A percentile compares a stretch with the other conserved stretches of the same genome.
phyloP scores from a whole-genome alignment of 2,329 filamentous ascomycete species.

The Botrytis fabae region DNA sequence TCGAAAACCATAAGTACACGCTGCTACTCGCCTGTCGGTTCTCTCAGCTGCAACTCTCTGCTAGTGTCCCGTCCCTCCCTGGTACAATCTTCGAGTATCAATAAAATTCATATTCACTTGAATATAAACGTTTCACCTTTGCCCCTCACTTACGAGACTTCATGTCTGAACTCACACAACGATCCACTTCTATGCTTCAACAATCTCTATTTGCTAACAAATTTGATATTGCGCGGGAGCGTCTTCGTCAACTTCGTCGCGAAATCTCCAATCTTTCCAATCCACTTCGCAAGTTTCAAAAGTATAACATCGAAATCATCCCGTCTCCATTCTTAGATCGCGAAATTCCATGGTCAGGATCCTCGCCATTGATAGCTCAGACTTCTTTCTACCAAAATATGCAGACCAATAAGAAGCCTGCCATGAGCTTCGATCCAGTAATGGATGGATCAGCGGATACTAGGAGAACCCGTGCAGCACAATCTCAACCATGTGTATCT shows the following conservation, averaged over 20 bases:
- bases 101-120: constrained; percentile 2
- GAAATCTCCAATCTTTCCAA: constrained; percentile 25
- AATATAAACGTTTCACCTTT: constrained; percentile 15
- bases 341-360: constrained; percentile 23
- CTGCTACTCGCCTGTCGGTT: neutral
- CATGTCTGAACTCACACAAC: constrained; percentile 25
- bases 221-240: constrained; percentile 26
- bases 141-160: constrained; percentile 8
- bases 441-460: constrained; percentile 39
- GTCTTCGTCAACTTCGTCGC: constrained; percentile 30
- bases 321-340: constrained; percentile 26
- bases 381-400: constrained; percentile 11
- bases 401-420: neutral
- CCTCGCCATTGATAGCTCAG: neutral
- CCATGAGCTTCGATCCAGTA: constrained; percentile 19
- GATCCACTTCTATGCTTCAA: constrained; percentile 24
- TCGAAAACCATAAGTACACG: neutral
- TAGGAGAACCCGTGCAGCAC: constrained; percentile 21
- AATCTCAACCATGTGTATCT: constrained; percentile 46
- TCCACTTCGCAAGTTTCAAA: constrained; percentile 28
- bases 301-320: constrained; percentile 23
- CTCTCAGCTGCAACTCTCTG: neutral
- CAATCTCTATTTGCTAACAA: constrained; percentile 25
- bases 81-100: neutral
- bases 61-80: neutral